Evolutionary conservation across 306 rosid genomes (phyloP), one percentile per base, ranked within the genome.

Genomic region (Gynostemma pentaphyllum): DNA sequence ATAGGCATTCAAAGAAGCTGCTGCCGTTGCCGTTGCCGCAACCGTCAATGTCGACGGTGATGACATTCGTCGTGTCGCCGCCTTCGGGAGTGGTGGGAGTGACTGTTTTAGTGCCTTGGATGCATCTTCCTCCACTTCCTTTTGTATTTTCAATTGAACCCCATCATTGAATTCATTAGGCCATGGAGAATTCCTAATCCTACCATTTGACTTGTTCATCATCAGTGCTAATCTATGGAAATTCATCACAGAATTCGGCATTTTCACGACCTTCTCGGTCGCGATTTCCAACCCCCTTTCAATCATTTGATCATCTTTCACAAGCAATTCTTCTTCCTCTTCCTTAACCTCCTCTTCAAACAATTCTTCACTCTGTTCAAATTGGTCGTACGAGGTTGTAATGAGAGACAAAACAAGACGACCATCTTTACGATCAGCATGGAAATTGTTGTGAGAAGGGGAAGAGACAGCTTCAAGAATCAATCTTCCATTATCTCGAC

Each of bases 81-180:
- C n/a, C n/a, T n/a, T n/a, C n/a, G n/a, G 85, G 62, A 81, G 74
- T 0, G 89, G 80, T 3, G 95, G 95, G 4, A 91, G 89, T 22
- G 92, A 80, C 52, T 80, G 71, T 71, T 62, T 64, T 45, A 64
- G 61, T 21, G 75, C 47, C 59, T 29, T 59, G 29, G 40, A 60
- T 22, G 66, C 64, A 9, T 73, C 78, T 6, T 52, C 80, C n/a
- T n/a, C n/a, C n/a, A n/a, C n/a, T 48, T 74, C 70, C 37, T 80
- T 74, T 9, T 34, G 39, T n/a, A n/a, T n/a, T n/a, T n/a, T n/a
- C 39, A 75, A 81, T n/a, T 77, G 66, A n/a, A 59, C 80, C 16
- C n/a, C n/a, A n/a, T n/a, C n/a, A n/a, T n/a, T n/a, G n/a, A 74
- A 67, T 67, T 78, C 80, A 44, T 73, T 67, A 24, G 80, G 44